Evolutionary conservation across 2,329 filamentous ascomycete genomes (phyloP).

Genomic region (Aspergillus hortae): DNA sequence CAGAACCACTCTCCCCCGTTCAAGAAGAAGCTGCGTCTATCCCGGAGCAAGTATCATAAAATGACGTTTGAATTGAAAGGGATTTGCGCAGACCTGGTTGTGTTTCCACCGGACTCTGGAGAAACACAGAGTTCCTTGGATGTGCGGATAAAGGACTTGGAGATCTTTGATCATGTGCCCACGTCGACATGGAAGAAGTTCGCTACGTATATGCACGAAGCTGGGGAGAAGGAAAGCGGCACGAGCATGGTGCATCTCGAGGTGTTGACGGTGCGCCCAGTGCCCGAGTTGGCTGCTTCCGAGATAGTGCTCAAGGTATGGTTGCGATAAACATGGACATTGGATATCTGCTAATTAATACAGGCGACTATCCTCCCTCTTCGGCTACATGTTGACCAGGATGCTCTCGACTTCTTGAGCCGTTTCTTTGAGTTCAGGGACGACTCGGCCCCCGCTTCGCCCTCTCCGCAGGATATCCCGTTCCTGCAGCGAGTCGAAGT

Average conservation of each 20-base stretch:
- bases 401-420: constrained; percentile 93
- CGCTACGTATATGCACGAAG: constrained; percentile 85
- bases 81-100: constrained; percentile 74
- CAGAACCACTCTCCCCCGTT: constrained; percentile 30
- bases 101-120: constrained; percentile 70
- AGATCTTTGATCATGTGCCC: constrained; percentile 90
- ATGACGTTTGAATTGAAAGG: constrained; percentile 91
- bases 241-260: constrained; percentile 89
- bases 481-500: constrained; percentile 91
- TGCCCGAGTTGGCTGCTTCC: constrained; percentile 77
- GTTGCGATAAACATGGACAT: too few relatives aligned
- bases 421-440: constrained; percentile 98
- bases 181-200: constrained; percentile 99
- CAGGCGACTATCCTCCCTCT: constrained; percentile 73
- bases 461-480: constrained; percentile 66
- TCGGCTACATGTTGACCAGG: constrained; percentile 91
- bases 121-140: constrained; percentile 88
- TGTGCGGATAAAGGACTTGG: constrained; percentile 74
- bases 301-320: constrained; percentile 76
- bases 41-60: constrained; percentile 86
- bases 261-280: constrained; percentile 80
- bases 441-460: constrained; percentile 52
- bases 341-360: constrained; percentile 12
- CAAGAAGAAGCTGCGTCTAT: constrained; percentile 66
- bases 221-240: constrained; percentile 78